Evolutionary conservation across 257 asterid species (phyloP).

Genomic region (Ilex aquifolium): DNA sequence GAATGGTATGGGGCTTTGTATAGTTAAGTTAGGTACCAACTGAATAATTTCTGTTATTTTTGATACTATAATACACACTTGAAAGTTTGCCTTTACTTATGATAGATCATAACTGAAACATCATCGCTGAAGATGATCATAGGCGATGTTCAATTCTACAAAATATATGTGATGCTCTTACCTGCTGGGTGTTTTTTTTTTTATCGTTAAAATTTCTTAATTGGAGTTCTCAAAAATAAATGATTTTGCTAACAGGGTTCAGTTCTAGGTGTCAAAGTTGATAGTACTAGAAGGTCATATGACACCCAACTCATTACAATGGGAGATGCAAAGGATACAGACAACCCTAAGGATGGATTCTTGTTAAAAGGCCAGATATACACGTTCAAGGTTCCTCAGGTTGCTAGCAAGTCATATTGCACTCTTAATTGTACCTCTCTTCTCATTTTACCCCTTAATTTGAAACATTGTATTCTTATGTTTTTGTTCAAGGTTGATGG

Average conservation of each 20-base stretch:
- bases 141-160: not conserved
- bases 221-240: slow-evolving; percentile 33
- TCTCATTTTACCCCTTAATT: not conserved
- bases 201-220: slow-evolving; percentile 17
- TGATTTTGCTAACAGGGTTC: slow-evolving; percentile 97
- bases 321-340: slow-evolving; percentile 38
- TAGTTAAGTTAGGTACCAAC: not conserved
- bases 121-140: not conserved
- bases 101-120: not conserved
- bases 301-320: slow-evolving; percentile 36
- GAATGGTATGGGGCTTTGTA: not conserved
- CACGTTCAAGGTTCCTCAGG: slow-evolving; percentile 74
- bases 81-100: too few species aligned
- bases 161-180: too few species aligned
- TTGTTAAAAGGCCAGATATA: slow-evolving; percentile 62
- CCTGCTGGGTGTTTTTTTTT: not conserved
- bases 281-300: slow-evolving; percentile 44
- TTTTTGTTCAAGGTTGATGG: slow-evolving; percentile 52
- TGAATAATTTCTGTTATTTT: too few species aligned
- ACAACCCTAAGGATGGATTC: slow-evolving; percentile 62
- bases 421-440: not conserved
- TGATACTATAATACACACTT: too few species aligned
- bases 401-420: slow-evolving; percentile 13
- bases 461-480: too few species aligned
- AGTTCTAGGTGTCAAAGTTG: slow-evolving; percentile 92